Base-by-base conservation (phyloP, 176 grass and related monocot species). In the Carex myosuroides region DNA sequence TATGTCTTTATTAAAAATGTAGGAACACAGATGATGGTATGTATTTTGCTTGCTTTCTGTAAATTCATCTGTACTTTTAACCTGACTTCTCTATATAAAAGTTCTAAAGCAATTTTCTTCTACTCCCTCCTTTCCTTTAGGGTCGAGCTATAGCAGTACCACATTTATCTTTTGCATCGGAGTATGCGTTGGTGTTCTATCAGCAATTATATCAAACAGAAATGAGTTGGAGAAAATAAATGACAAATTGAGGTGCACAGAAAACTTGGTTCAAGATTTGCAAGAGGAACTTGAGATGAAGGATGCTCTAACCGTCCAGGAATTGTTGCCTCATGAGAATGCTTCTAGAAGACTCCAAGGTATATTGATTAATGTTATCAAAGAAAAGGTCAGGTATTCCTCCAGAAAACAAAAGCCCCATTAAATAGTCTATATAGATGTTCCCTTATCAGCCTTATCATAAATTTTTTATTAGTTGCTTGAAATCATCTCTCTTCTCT, bases 221-320 rank as follows among this genome's bases (percentile, higher is more conserved):
- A 92, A 90, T 48, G 91, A 95, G 84, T 70, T 92, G 81, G 88
- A 95, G 66, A 86, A 67, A 5, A 64, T 95, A 83, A 98, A 89
- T 37, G 76, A 85, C 65, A 90, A 86, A 32, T 70, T 98, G 79
- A 93, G 90, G 61, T 81, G 35, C 81, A 90, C 87, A 75, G 91
- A 98, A 74, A 91, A 93, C 64, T 88, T 98, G 89, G 91, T 95
- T 89, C 92, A 92, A 82, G 95, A 95, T 98, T 90, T 98, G 72
- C 92, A 98, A 62, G 95, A 98, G 73, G 95, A 98, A 79, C 70
- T 98, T 26, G 92, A 98, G 64, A 90, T 98, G 92, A 98, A 93
- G 80, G 92, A 98, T 37, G 90, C 85, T 44, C 69, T 98, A 70
- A 93, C 88, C 6, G 95, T 98, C 66, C 84, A 98, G 61, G 95